Evolutionary conservation across 768 basidiomycete species (phyloP), one percentile per base, ranked within the genome.

Genomic region (Rhodosporidiobolus sp.): DNA sequence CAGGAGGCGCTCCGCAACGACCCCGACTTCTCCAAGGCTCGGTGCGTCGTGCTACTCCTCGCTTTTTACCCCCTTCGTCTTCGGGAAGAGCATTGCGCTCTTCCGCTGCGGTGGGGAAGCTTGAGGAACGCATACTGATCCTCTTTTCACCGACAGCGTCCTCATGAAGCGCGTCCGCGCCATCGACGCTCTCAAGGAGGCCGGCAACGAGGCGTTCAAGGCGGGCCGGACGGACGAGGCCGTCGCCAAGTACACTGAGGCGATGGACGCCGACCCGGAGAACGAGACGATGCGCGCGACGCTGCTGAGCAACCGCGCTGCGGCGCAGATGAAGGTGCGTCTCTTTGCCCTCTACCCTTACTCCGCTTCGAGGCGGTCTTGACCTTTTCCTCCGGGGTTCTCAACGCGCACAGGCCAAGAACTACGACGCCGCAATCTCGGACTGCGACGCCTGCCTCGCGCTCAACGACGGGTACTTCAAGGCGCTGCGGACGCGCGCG

Each of bases 401-500:
- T 34, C 55, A 8, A 26, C 28, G 2, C 62, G 24, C 50, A 20
- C 77, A 92, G 90, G 83, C 91, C 48, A 84, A 87, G 65, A 83
- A 83, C 59, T 84, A 88, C 77, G 83, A 87, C 43, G 88, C 89
- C 19, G 91, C 92, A 0, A 84, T 93, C 32, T 80, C 79, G 49
- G 91, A 93, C 78, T 89, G 88, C 3, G 85, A 88, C 57, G 84
- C 84, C 19, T 90, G 90, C 14, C 85, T 94, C 24, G 69, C 77
- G 9, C 84, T 92, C 53, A 79, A 84, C 64, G 85, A 89, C 0
- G 83, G 83, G 52, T 88, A 89, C 14, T 93, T 89, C 85, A 94
- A 94, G 81, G 91, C 90, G 50, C 83, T 91, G 52, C 89, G 92
- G 57, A 93, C 92, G 12, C 88, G 91, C 48, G 92, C 91, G 19